These are phyloP conservation scores for Aspergillus leporis DNA, from an alignment of 495 filamentous ascomycete species.

Conservation along the genomic window DNA sequence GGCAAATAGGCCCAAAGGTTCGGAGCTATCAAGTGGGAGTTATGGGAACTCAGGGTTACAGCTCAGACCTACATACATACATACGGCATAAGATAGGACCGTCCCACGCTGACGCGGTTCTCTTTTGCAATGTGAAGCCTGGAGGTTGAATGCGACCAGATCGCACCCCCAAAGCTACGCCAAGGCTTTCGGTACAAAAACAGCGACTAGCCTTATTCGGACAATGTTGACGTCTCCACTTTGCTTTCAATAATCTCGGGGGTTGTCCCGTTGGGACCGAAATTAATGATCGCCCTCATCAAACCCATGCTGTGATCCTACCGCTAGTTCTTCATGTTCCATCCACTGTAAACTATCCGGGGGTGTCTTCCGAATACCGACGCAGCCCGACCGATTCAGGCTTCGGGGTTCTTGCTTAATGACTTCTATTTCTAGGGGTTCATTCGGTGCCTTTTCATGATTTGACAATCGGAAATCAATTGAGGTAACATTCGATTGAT, in stretches of 20 bases:
- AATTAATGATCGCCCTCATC: slow-evolving; percentile 23
- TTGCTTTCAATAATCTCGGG: neutral
- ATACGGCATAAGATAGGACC: neutral
- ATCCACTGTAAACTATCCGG: slow-evolving; percentile 22
- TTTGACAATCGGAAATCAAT: neutral
- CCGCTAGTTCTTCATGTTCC: neutral
- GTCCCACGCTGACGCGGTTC: neutral
- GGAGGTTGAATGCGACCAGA: neutral
- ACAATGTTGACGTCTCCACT: slow-evolving; percentile 15
- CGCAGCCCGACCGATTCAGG: neutral
- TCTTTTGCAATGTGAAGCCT: neutral
- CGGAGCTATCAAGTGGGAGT: neutral
- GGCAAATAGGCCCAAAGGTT: no score
- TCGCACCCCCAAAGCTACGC: neutral
- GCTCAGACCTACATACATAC: neutral
- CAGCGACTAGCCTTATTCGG: slow-evolving; percentile 12
- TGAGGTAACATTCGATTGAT: neutral
- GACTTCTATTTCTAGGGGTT: neutral
- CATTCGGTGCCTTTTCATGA: neutral
- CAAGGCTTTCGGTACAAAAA: neutral
- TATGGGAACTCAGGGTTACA: neutral
- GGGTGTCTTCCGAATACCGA: slow-evolving; percentile 32
- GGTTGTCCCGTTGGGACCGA: slow-evolving; percentile 19
- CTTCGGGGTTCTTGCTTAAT: neutral
- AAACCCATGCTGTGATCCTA: slow-evolving; percentile 7